phyloP scores from a whole-genome alignment of 805 yeast species.

The Candida anglica region DNA sequence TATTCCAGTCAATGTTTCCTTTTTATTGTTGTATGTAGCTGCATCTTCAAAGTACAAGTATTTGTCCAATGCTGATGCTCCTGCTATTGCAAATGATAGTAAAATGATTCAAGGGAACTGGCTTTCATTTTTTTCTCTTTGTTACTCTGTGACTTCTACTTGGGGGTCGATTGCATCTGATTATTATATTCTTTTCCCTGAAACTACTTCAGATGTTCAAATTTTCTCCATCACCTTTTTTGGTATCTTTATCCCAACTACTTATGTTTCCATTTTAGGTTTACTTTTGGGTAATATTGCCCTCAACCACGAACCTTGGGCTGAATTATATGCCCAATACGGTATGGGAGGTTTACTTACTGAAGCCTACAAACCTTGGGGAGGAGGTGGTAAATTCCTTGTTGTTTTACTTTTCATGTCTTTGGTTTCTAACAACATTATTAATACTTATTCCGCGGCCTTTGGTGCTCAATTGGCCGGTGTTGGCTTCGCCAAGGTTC shows the following conservation, averaged over 20 bases:
- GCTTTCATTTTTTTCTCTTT: slow-evolving; percentile 66
- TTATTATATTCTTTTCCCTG: slow-evolving; percentile 79
- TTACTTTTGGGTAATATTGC: slow-evolving; percentile 68
- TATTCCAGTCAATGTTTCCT: slow-evolving; percentile 64
- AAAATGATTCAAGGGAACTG: slow-evolving; percentile 60
- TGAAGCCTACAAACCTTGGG: slow-evolving; percentile 68
- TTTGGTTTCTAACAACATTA: slow-evolving; percentile 74
- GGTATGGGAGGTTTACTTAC: slow-evolving; percentile 78
- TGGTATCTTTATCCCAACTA: slow-evolving; percentile 67
- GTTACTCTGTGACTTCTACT: slow-evolving; percentile 77
- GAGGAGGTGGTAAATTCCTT: slow-evolving; percentile 73
- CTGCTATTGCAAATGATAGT: slow-evolving; percentile 30
- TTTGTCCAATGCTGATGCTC: slow-evolving; percentile 20
- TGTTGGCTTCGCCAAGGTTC: slow-evolving; percentile 50
- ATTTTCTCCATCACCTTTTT: slow-evolving; percentile 60
- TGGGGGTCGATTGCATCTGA: slow-evolving; percentile 90
- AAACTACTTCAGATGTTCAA: slow-evolving; percentile 51
- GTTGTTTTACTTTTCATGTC: slow-evolving; percentile 68
- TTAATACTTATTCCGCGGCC: slow-evolving; percentile 80
- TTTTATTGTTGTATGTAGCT: slow-evolving; percentile 63
- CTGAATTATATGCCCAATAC: slow-evolving; percentile 44
- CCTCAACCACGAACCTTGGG: slow-evolving; percentile 52
- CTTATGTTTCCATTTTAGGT: slow-evolving; percentile 74
- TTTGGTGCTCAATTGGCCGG: slow-evolving; percentile 70
- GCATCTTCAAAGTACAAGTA: slow-evolving; percentile 45